Evolutionary conservation across 441 rosid species (phyloP).

Genomic region (Manihot esculenta): DNA sequence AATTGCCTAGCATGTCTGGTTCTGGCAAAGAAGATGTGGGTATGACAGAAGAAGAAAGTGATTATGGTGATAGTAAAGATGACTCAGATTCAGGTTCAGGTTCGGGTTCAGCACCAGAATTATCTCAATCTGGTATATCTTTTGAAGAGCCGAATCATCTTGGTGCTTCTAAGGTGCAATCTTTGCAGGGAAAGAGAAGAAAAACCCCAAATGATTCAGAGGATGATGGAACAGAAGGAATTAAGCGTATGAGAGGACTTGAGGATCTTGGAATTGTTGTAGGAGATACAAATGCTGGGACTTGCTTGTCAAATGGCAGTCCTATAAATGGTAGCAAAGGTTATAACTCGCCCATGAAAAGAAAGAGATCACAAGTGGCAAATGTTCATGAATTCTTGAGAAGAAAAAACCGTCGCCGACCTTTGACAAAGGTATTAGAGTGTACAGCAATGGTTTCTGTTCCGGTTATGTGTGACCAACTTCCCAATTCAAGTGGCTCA

Average conservation of each 20-base stretch:
- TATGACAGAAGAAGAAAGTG: constrained; percentile 29
- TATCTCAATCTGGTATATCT: constrained; percentile 68
- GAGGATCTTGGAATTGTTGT: constrained; percentile 77
- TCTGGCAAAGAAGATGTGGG: constrained; percentile 54
- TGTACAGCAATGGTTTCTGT: constrained; percentile 83
- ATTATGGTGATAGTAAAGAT: constrained; percentile 7
- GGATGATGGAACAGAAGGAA: constrained; percentile 95
- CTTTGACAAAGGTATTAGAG: constrained; percentile 86
- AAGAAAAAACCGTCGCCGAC: constrained; percentile 78
- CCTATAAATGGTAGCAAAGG: constrained; percentile 50
- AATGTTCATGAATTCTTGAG: constrained; percentile 58
- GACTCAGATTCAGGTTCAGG: neutral
- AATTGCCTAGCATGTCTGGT: constrained; percentile 48
- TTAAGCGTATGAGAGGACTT: constrained; percentile 97
- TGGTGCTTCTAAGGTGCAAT: constrained; percentile 49
- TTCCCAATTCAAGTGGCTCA: constrained; percentile 50
- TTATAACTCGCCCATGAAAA: constrained; percentile 50
- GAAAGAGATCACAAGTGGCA: constrained; percentile 71
- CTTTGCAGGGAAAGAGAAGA: constrained; percentile 63
- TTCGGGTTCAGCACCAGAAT: constrained; percentile 46
- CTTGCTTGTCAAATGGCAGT: constrained; percentile 49
- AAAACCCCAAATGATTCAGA: constrained; percentile 94
- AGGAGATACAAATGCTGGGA: constrained; percentile 46
- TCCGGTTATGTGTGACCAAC: constrained; percentile 71
- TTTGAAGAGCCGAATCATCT: constrained; percentile 54